These are phyloP conservation scores for Debaryomyces udenii DNA, from an alignment of 1,139 yeast species.

Conservation along the genomic window DNA sequence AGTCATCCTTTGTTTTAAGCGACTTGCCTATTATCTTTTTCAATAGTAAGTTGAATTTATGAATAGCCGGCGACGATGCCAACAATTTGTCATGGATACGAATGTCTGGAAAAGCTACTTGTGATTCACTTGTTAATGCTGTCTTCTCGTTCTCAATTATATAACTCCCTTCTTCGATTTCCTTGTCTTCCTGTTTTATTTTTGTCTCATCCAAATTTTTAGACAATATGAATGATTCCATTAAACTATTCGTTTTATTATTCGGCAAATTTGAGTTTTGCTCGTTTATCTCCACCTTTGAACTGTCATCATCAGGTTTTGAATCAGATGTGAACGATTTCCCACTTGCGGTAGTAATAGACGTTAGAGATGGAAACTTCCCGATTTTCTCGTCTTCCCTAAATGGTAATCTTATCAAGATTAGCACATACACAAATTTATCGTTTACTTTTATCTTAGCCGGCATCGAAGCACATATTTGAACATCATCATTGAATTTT, in stretches of 20 bases:
- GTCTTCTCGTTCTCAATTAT: conserved; percentile 19
- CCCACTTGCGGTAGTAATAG: conserved; percentile 30
- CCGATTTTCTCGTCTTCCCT: conserved; percentile 75
- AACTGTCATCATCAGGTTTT: conserved; percentile 11
- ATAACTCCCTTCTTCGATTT: not conserved
- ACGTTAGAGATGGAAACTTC: conserved; percentile 55
- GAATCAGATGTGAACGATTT: conserved; percentile 14
- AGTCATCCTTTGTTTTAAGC: conserved; percentile 22
- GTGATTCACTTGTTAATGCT: conserved; percentile 10
- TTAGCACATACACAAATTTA: conserved; percentile 31
- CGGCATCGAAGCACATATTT: conserved; percentile 63
- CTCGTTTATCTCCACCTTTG: conserved; percentile 8
- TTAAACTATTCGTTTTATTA: conserved; percentile 17
- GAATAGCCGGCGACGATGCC: conserved; percentile 35
- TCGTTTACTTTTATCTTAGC: conserved; percentile 24
- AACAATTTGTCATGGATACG: conserved; percentile 14
- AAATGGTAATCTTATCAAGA: conserved; percentile 63
- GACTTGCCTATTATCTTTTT: conserved; percentile 31
- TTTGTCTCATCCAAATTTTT: conserved; percentile 26
- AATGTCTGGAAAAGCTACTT: conserved; percentile 4
- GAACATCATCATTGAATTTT: conserved; percentile 49
- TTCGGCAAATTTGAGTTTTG: conserved; percentile 9
- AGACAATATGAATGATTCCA: conserved; percentile 32
- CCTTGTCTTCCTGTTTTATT: not conserved
- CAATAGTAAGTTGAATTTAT: conserved; percentile 30